phyloP scores from a whole-genome alignment of 352 stramenopile genomes.

The Phytophthora pisi region DNA sequence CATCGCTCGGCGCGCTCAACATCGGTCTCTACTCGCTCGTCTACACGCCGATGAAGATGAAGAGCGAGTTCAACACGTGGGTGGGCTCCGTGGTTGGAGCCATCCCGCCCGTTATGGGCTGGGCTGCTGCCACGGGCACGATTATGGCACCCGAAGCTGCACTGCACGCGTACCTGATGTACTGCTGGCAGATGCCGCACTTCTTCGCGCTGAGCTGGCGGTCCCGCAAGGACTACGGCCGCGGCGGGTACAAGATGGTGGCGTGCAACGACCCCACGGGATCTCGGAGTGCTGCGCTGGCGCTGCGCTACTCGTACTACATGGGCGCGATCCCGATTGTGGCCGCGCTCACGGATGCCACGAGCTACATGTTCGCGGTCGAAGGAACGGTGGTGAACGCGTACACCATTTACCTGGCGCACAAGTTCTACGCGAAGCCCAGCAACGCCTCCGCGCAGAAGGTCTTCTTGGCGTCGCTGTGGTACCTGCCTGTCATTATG shows the following conservation, averaged over 20 bases:
- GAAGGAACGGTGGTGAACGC: constrained; percentile 96
- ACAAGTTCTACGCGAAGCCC: constrained; percentile 94
- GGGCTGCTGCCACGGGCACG: constrained; percentile 93
- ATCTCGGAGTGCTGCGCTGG: constrained; percentile 90
- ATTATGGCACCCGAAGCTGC: constrained; percentile 73
- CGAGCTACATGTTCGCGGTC: constrained; percentile 99
- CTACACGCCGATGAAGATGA: constrained; percentile 99
- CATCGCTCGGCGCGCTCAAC: constrained; percentile 95
- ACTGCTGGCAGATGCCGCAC: constrained; percentile 99
- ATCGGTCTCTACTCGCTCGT: constrained; percentile 98
- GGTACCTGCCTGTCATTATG: constrained; percentile 98
- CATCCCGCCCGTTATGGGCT: constrained; percentile 99
- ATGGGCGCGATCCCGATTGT: constrained; percentile 95
- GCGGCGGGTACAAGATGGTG: constrained; percentile 96
- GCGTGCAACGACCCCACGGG: constrained; percentile 93
- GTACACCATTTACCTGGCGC: constrained; percentile 95
- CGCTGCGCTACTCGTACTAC: constrained; percentile 95
- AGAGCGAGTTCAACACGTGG: constrained; percentile 98
- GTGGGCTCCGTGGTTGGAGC: constrained; percentile 98
- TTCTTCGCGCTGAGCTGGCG: constrained; percentile 99
- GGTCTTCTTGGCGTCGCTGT: constrained; percentile 97
- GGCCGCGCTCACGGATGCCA: constrained; percentile 91
- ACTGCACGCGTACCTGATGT: constrained; percentile 90
- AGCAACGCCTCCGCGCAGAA: constrained; percentile 95
- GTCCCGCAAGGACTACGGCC: constrained; percentile 91